Percentiles rank a stretch among this genome's conserved stretches.
Evolutionary conservation across 768 basidiomycete genomes (phyloP).

Genomic region (Mycena belliarum): DNA sequence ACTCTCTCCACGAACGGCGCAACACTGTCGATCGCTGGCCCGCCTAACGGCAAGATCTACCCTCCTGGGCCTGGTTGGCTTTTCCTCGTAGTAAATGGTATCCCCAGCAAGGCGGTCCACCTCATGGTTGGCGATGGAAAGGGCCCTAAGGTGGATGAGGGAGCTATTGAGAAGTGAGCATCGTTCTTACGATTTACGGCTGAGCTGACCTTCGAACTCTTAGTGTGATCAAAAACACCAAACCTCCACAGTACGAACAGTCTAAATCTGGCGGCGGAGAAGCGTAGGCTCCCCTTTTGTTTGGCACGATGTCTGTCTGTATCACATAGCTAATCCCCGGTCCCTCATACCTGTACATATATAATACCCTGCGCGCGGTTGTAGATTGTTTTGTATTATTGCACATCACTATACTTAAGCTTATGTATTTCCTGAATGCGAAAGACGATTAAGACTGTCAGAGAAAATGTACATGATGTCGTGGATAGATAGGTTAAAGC

Average conservation of each 20-base stretch:
- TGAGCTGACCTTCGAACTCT: background rate
- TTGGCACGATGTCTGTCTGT: constrained; percentile 2
- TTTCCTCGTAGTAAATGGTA: constrained; percentile 62
- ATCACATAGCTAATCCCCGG: constrained; percentile 16
- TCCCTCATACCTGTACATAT: background rate
- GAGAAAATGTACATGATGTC: background rate
- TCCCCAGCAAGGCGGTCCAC: constrained; percentile 63
- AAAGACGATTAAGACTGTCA: background rate
- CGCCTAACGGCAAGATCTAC: constrained; percentile 64
- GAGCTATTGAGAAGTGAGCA: constrained; percentile 58
- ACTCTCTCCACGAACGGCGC: constrained; percentile 41
- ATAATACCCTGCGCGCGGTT: background rate
- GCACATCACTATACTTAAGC: constrained; percentile 17
- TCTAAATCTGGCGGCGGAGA: constrained; percentile 29
- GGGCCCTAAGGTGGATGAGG: constrained; percentile 57
- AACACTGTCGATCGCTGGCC: constrained; percentile 59
- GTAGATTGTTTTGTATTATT: constrained; percentile 16
- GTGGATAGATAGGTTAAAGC: constrained; percentile 42
- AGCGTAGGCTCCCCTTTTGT: constrained; percentile 10
- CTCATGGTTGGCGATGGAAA: constrained; percentile 71
- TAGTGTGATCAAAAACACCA: constrained; percentile 52
- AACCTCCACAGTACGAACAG: constrained; percentile 51
- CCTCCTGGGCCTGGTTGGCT: constrained; percentile 84
- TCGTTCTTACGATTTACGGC: background rate
- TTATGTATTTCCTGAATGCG: background rate